Evolutionary conservation across 2,329 filamentous ascomycete species (phyloP), one percentile per base, ranked within the genome.

Genomic region (Claviceps pazoutovae): DNA sequence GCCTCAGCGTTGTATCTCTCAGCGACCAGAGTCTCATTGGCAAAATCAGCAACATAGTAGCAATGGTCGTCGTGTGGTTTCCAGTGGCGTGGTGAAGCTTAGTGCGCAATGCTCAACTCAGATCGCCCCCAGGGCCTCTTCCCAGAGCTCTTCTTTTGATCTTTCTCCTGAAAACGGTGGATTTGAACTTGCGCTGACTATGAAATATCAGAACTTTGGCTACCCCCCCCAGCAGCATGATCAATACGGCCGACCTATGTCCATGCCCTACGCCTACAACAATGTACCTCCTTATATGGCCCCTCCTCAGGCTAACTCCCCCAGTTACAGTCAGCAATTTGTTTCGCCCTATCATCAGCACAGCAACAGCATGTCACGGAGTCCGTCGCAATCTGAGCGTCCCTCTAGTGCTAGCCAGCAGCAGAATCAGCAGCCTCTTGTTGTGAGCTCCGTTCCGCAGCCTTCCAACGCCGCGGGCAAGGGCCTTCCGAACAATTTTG

Each of bases 321-420:
- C 76, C 23, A 68, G 69, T n/a, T 80, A 70, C 56, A 71, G 72
- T 54, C 73, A 74, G 50, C 68, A 68, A 19, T 77, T 71, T 53
- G 68, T 63, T 7, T 60, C 61, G 55, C 69, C 61, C 57, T 67
- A 61, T 48, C 70, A 61, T 66, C 74, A 72, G 59, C 79, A 55
- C 78, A 84, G 65, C 76, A 83, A 56, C 71, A 79, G 53, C 72
- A 90, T 95, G 84, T 93, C 90, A 2, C 84, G 90, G 59, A 89
- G 81, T 55, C 80, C 85, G 2, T 94, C 88, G 2, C 86, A 93
- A 66, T 77, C 86, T n/a, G 78, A 82, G 61, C 71, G 79, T 47
- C 76, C 76, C 39, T 75, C 83, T 26, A 86, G 87, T 68, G 86
- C 73, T 66, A 81, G 64, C 70, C 86, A 80, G 50, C 63, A 65